Conservation (phyloP, 805 yeast species). For the Helenozyma rhizophorensis region DNA sequence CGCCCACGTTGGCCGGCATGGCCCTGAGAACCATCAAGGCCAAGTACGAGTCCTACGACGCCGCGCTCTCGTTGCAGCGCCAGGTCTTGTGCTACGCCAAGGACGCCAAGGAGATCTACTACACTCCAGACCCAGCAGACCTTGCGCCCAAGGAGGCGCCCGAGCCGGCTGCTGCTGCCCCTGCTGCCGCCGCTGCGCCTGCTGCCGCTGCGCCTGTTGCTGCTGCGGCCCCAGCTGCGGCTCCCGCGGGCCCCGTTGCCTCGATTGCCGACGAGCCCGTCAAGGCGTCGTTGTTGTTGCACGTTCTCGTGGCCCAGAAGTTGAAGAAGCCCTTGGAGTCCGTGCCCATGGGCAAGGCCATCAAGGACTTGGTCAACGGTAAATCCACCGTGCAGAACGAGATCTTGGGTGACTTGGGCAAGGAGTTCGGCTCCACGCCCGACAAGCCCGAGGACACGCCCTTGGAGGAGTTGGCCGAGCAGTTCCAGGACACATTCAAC, state of each 20-base stretch:
- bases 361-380: slow-evolving; percentile 97
- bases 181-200: slow-evolving; percentile 52
- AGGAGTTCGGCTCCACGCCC: slow-evolving; percentile 96
- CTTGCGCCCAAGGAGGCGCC: slow-evolving; percentile 26
- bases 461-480: slow-evolving; percentile 89
- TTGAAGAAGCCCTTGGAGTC: slow-evolving; percentile 86
- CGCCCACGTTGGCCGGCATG: slow-evolving; percentile 98
- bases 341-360: slow-evolving; percentile 84
- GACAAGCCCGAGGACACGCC: slow-evolving; percentile 99
- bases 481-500: slow-evolving; percentile 83
- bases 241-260: slow-evolving; percentile 76
- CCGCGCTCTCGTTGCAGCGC: slow-evolving; percentile 90
- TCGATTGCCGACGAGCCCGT: slow-evolving; percentile 88
- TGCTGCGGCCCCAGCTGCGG: slow-evolving; percentile 61
- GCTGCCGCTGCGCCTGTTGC: slow-evolving; percentile 45
- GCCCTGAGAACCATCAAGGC: slow-evolving; percentile 93
- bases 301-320: slow-evolving; percentile 91
- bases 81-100: slow-evolving; percentile 93
- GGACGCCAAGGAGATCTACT: slow-evolving; percentile 94
- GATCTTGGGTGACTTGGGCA: slow-evolving; percentile 96
- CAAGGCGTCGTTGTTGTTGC: slow-evolving; percentile 75
- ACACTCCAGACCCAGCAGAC: slow-evolving; percentile 77
- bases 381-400: slow-evolving; percentile 98
- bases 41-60: slow-evolving; percentile 96
- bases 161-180: slow-evolving; percentile 40